Evolutionary conservation across 2,329 filamentous ascomycete species (phyloP), one percentile per base, ranked within the genome.

Genomic region (Tolypocladium paradoxum): DNA sequence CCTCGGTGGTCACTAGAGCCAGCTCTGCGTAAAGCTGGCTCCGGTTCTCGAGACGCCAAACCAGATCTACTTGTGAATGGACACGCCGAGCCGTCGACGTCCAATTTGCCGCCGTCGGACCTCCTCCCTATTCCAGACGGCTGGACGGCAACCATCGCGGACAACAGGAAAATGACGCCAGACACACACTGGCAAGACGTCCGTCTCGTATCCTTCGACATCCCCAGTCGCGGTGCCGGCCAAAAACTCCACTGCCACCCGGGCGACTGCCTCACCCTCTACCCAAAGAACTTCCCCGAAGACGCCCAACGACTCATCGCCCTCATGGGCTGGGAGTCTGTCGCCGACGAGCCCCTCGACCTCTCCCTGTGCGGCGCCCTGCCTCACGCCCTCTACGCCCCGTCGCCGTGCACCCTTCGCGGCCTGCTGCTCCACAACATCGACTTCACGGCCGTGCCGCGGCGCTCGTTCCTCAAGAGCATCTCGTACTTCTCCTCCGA

Each of bases 121-220:
- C 59, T 65, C 4, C 73, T 89, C 2, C 77, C 83, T 0, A 75
- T 90, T 14, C 78, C 81, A 0, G 70, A 73, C 43, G 73, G 78
- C 2, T 72, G 82, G 57, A 68, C 67, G 0, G 87, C 84, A 9
- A 77, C 68, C 0, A 65, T 99, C 0, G 62, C 74, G 0, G 66
- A 70, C n/a, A 96, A 95, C 63, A 68, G 74, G 20, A 81, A 91
- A 18, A 68, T 95, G 6, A 99, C 93, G 0, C 84, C 91, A 0
- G 49, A 67, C 1, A 73, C 74, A 1, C 93, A 99, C 70, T 96
- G 90, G 85, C 93, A 99, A 72, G 93, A 99, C 71, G 92, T 97
- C 46, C 87, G 93, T 0, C 81, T 88, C 51, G 70, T 96, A n/a
- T 77, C 75, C 1, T 74, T 97, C 16, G 75, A 73, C 9, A 60